Conservation (phyloP, 352 stramenopile species). For the Globisporangium echinulatum region DNA sequence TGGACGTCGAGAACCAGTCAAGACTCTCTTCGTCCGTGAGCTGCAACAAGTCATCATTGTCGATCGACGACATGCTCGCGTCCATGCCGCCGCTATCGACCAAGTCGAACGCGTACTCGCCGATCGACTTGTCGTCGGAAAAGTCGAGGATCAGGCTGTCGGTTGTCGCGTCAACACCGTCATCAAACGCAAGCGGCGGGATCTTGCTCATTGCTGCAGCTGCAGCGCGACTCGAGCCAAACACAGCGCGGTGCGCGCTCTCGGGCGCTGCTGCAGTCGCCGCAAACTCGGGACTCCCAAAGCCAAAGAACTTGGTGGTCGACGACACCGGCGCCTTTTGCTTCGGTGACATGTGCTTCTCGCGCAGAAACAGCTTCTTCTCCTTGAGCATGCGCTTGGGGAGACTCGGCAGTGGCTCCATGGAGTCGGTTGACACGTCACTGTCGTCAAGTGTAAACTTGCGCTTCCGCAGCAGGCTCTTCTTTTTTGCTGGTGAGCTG, state of each 20-base stretch:
- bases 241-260: constrained; percentile 29
- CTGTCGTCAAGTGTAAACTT: constrained; percentile 44
- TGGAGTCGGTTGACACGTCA: not conserved
- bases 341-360: constrained; percentile 73
- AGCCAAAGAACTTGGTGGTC: constrained; percentile 36
- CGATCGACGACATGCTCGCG: constrained; percentile 31
- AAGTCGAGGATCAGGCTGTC: constrained; percentile 74
- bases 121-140: constrained; percentile 58
- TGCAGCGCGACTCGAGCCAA: constrained; percentile 12
- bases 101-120: constrained; percentile 51
- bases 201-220: constrained; percentile 4
- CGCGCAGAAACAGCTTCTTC: constrained; percentile 36
- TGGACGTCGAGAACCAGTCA: constrained; percentile 69
- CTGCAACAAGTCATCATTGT: constrained; percentile 75
- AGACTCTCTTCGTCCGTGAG: constrained; percentile 72
- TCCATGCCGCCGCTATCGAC: constrained; percentile 16
- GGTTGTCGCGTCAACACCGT: constrained; percentile 22
- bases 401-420: constrained; percentile 36
- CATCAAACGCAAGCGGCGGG: constrained; percentile 50
- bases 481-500: constrained; percentile 39
- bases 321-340: constrained; percentile 42
- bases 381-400: constrained; percentile 68
- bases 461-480: constrained; percentile 58
- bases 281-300: constrained; percentile 16
- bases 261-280: constrained; percentile 15